Base-by-base conservation (phyloP, 2,329 filamentous ascomycete genomes). In the Aspergillus nomiae region DNA sequence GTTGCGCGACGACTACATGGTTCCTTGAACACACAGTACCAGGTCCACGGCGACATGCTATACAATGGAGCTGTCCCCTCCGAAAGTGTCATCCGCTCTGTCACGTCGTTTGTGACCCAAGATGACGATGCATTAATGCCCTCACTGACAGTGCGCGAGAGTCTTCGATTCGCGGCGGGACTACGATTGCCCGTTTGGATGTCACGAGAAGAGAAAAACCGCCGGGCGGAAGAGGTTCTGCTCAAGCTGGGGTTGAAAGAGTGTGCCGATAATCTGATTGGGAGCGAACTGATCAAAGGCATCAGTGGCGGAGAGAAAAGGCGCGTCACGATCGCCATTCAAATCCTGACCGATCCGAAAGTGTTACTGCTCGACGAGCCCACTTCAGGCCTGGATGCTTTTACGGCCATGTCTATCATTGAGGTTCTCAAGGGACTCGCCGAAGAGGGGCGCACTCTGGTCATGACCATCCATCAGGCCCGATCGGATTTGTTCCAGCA, bases 221-320 rank as follows among this genome's bases (percentile, higher is more conserved):
- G 83, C 21, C 84, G 88, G 2, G 90, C 90, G 0, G 90, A 93
- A 68, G 88, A 91, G 19, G 86, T 92, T 0, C 77, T 94, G 2
- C 74, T 90, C 19, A 92, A 92, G 72, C 88, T 93, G 85, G 91
- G 91, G 0, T 77, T 93, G 4, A 92, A 92, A 69, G 90, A 93
- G 67, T 93, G 90, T 66, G 91, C 90, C 1, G 87, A 92, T 70
- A 92, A 90, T 59, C 75, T 92, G 0, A 85, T 94, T 10, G 91
- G 91, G 2, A 89, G 85, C 62, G 89, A 91, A 10, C 76, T 91
- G 4, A 83, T 91, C 67, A 93, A 93, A 73, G 90, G 91, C 0
- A 92, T 94, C 34, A 92, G 89, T 10, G 91, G 91, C 2, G 91
- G 91, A 21, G 90, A 94, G 76, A 93, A 92, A 76, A 84, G 91